phyloP scores from a whole-genome alignment of 192 early-diverging fungal genomes.

The Rhizoclosmatium globosum region DNA sequence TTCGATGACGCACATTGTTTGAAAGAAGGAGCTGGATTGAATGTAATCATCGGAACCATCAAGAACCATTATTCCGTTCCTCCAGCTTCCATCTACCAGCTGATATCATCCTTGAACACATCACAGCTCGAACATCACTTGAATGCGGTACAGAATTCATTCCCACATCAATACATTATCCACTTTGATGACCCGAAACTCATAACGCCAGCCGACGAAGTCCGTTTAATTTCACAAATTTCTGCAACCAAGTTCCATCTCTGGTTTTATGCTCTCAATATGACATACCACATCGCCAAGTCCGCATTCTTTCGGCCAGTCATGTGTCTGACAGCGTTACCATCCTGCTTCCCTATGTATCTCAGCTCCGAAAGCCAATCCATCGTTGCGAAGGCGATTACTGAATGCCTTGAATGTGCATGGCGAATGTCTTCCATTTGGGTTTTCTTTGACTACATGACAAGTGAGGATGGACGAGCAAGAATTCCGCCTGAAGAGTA shows the following conservation, averaged over 20 bases:
- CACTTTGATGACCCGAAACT: not conserved
- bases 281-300: not conserved
- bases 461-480: not conserved
- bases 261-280: not conserved
- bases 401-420: not conserved
- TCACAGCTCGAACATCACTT: not conserved
- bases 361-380: not conserved
- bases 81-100: not conserved
- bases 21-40: not conserved
- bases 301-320: not conserved
- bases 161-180: not conserved
- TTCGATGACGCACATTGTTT: not conserved
- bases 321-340: not conserved
- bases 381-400: not conserved
- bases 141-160: not conserved
- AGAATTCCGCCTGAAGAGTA: not conserved
- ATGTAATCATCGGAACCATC: not conserved
- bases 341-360: not conserved
- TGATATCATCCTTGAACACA: not conserved
- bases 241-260: not conserved
- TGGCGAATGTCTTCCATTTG: not conserved
- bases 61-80: not conserved
- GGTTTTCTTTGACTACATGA: not conserved
- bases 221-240: not conserved
- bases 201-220: not conserved